Base-by-base conservation (phyloP, 768 basidiomycete species). In the Cytidiella melzeri region DNA sequence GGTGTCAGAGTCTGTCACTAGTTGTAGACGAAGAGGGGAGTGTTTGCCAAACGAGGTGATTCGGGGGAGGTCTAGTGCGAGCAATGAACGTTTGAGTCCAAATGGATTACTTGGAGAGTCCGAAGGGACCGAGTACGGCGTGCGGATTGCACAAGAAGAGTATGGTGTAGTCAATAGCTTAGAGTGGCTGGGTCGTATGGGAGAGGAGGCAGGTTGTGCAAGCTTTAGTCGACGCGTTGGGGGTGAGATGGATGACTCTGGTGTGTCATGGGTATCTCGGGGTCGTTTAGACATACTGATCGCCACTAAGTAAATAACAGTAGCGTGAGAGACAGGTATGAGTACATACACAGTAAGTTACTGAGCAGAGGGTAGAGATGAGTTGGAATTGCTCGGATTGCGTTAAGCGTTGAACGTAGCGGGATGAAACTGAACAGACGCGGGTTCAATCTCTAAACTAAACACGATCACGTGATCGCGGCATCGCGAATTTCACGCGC, bases 41-140 rank as follows among this genome's bases (percentile, higher is more conserved):
- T 87, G 84, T 50, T 78, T 75, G 12, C 72, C 72, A 61, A 80
- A 83, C 0, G 76, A 73, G 0, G 77, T 74, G 0, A 72, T 61
- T 12, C 60, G 64, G 0, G 73, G 73, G 1, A 73, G 66, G 2
- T 65, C 64, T 19, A 64, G 59, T 1, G 63, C 61, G 11, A 53
- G 36, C 3, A 62, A 47, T 12, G 69, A 69, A 15, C 74, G 71
- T 41, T 76, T 77, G 40, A 81, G 68, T 13, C 83, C 81, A 51
- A 87, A 81, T 0, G 84, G 85, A 56, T 86, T 87, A 3, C 80
- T 75, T 0, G 85, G 84, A 0, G 84, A 85, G 66, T 87, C 84
- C 5, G 70, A 76, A 3, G 84, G 80, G 1, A 60, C 65, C 57
- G 44, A 69, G 64, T 47, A 39, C 1, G 59, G 59, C 28, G 57